These are phyloP conservation scores for Sapria himalayana DNA, from an alignment of 345 rosid species.

Conservation along the genomic window DNA sequence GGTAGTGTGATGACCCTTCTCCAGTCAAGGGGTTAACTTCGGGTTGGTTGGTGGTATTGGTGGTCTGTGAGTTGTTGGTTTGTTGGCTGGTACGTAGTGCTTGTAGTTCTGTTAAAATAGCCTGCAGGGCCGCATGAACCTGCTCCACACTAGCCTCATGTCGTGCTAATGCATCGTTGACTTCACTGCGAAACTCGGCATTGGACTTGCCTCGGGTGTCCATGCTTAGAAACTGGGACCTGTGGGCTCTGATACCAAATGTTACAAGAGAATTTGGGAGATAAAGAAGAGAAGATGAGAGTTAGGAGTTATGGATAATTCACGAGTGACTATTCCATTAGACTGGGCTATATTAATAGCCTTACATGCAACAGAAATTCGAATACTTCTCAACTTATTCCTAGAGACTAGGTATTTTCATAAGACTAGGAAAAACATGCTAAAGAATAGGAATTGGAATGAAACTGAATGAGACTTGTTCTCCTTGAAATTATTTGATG, in stretches of 20 bases:
- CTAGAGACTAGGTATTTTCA: too few species aligned
- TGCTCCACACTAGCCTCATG: neutral
- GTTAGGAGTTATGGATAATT: neutral
- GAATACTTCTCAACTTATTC: too few species aligned
- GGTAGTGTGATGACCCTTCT: neutral
- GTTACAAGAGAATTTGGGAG: neutral
- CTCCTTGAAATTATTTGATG: too few species aligned
- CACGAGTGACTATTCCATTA: neutral
- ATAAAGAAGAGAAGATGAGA: neutral
- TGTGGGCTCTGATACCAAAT: neutral
- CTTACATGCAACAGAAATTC: too few species aligned
- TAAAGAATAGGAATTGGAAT: too few species aligned
- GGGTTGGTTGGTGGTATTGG: neutral
- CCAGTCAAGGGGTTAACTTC: neutral
- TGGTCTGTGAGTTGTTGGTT: too few species aligned
- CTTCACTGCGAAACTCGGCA: neutral
- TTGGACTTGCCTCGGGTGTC: neutral
- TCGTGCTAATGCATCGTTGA: neutral
- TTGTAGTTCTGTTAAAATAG: neutral
- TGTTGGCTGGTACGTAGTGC: neutral
- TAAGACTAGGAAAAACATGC: too few species aligned
- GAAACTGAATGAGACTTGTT: too few species aligned
- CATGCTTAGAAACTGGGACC: neutral
- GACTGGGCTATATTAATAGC: neutral
- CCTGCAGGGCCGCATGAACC: neutral